Conservation (phyloP, 768 basidiomycete species). For the Galerina marginata region DNA sequence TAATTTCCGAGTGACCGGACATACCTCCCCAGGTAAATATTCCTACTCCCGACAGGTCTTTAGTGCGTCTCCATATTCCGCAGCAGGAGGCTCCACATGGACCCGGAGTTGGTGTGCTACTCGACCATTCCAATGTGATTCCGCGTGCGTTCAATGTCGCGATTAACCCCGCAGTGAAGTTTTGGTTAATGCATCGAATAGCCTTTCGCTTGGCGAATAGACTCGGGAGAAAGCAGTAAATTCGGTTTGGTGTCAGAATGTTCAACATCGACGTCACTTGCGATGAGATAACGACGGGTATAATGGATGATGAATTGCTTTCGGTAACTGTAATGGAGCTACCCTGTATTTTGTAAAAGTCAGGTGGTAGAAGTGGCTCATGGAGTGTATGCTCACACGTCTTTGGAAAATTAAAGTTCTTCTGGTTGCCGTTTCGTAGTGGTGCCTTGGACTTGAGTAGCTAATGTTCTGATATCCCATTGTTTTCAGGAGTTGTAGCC, state of each 20-base stretch:
- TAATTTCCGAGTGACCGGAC: not conserved
- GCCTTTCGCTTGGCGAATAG: not conserved
- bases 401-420: no score
- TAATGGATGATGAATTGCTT: not conserved
- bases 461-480: no score
- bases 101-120: not conserved
- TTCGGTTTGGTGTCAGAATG: not conserved
- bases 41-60: not conserved
- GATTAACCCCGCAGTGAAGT: not conserved
- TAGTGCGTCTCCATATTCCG: not conserved
- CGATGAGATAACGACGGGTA: not conserved
- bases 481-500: no score
- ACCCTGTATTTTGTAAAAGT: no score
- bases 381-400: no score
- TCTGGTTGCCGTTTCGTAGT: no score
- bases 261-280: not conserved
- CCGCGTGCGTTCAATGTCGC: not conserved
- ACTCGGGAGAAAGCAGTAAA: not conserved
- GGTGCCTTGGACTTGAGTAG: no score
- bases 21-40: not conserved
- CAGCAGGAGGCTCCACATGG: not conserved
- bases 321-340: not conserved
- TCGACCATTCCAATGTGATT: not conserved
- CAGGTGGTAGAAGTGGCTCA: no score
- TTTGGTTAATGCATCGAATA: no score